These are phyloP conservation scores for Pulchroboletus neoregius DNA, from an alignment of 1,284 basidiomycete species.

Conservation along the genomic window DNA sequence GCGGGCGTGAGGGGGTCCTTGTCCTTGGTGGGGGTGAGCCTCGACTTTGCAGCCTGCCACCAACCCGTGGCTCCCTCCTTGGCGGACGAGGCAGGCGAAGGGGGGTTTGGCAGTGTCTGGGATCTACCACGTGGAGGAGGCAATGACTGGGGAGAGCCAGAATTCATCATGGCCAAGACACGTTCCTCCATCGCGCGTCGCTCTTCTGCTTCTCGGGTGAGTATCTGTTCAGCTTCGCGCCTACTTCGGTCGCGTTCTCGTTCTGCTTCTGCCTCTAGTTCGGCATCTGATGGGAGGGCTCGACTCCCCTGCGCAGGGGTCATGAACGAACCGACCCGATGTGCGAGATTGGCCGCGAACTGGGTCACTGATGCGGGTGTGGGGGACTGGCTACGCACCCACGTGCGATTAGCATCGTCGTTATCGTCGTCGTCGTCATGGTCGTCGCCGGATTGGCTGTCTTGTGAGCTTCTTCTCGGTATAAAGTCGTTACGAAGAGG, in stretches of 20 bases:
- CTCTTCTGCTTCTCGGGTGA: slow-evolving; percentile 65
- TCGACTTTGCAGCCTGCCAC: slow-evolving; percentile 69
- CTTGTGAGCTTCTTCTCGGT: slow-evolving; percentile 44
- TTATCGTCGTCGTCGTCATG: slow-evolving; percentile 46
- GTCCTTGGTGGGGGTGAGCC: slow-evolving; percentile 71
- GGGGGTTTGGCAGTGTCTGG: slow-evolving; percentile 51
- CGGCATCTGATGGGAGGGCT: slow-evolving; percentile 61
- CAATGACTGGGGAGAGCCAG: slow-evolving; percentile 35
- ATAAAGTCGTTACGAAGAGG: slow-evolving; percentile 56
- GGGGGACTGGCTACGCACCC: slow-evolving; percentile 44
- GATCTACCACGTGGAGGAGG: slow-evolving; percentile 52
- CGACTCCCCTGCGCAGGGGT: slow-evolving; percentile 42
- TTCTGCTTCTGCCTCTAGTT: slow-evolving; percentile 74
- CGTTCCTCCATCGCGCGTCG: slow-evolving; percentile 64
- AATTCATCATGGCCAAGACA: slow-evolving; percentile 65
- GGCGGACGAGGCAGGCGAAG: slow-evolving; percentile 58
- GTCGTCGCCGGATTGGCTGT: slow-evolving; percentile 47
- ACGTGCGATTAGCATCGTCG: slow-evolving; percentile 40
- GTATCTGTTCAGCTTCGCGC: slow-evolving; percentile 69
- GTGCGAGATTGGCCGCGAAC: slow-evolving; percentile 66
- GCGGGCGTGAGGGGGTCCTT: slow-evolving; percentile 71
- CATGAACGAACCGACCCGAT: slow-evolving; percentile 63
- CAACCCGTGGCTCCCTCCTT: slow-evolving; percentile 53
- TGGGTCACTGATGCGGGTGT: slow-evolving; percentile 64
- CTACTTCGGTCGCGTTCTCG: slow-evolving; percentile 68